Evolutionary conservation across 345 rosid genomes (phyloP), one percentile per base, ranked within the genome.

Genomic region (Bruguiera parviflora): DNA sequence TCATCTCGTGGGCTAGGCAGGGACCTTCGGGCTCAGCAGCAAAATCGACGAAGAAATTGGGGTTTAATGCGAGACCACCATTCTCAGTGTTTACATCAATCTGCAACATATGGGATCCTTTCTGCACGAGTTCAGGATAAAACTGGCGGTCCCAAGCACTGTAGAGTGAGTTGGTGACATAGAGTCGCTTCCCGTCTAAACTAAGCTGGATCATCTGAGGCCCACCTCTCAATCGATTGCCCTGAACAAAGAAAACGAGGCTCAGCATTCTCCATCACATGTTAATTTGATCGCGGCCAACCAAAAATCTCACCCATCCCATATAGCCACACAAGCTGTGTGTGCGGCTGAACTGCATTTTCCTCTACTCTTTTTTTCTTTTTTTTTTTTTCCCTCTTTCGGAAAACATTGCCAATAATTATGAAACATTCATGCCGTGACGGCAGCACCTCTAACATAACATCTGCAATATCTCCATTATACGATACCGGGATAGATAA

Each of bases 121-220:
- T 89, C 72, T 89, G 83, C 76, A 85, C 16, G 5, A 94, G 32
- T 5, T 87, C 91, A 0, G 98, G 97, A 61, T 85, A 87, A 66
- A 94, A 91, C 70, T 94, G 98, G 39, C 79, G 75, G 71, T 94
- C 98, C 96, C 98, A 92, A 3, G 84, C 16, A 66, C 97, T 94
- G 82, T 80, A 89, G 2, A 92, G 86, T 2, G 98, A 94, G 88
- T 94, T 94, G 13, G 98, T 94, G 11, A 85, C 92, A 32, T 89
- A 94, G 28, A 94, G 87, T 53, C 97, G 73, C 78, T 87, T 94
- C 77, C 98, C 97, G 64, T 94, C 97, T 22, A 94, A 84, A 73
- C 98, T 94, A 66, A 88, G 74, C 74, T 94, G 97, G 49, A 92
- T 83, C 98, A 89, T 91, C 75, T 87, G 93, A 58, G 97, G 98